These are phyloP conservation scores for Iberis pinnata DNA, from an alignment of 345 rosid species.

Conservation along the genomic window DNA sequence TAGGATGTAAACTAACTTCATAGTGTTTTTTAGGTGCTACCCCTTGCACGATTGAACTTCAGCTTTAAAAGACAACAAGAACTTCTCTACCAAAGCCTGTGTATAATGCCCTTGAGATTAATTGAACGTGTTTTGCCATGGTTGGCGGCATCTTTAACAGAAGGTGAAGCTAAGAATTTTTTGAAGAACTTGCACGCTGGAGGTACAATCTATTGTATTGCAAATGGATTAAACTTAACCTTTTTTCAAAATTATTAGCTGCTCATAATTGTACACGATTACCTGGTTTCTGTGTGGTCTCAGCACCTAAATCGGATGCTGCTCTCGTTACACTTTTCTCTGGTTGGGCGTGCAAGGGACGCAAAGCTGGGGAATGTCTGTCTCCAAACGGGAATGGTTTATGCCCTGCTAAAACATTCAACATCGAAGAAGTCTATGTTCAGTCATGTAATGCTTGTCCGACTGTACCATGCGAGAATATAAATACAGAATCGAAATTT, in stretches of 20 bases:
- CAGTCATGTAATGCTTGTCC: slow-evolving; percentile 42
- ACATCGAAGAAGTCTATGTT: slow-evolving; percentile 48
- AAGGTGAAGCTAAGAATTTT: slow-evolving; percentile 61
- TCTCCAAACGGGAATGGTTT: slow-evolving; percentile 50
- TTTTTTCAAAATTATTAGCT: slow-evolving; percentile 8
- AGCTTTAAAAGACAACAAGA: slow-evolving; percentile 69
- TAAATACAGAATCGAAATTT: slow-evolving; percentile 21
- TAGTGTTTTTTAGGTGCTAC: slow-evolving; percentile 61
- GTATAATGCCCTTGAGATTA: slow-evolving; percentile 82
- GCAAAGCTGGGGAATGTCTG: slow-evolving; percentile 53
- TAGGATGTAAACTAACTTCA: slow-evolving; percentile 19
- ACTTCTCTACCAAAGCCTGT: slow-evolving; percentile 73
- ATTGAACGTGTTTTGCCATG: slow-evolving; percentile 89
- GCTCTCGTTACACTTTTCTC: slow-evolving; percentile 77
- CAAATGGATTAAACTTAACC: slow-evolving; percentile 10
- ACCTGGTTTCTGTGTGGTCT: slow-evolving; percentile 20
- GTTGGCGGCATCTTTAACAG: slow-evolving; percentile 61
- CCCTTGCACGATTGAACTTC: slow-evolving; percentile 67
- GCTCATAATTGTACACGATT: slow-evolving; percentile 14
- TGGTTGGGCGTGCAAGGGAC: slow-evolving; percentile 96
- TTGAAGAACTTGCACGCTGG: slow-evolving; percentile 71
- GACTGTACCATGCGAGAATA: slow-evolving; percentile 31
- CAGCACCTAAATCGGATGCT: slow-evolving; percentile 64
- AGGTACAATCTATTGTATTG: slow-evolving; percentile 38
- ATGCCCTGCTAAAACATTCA: slow-evolving; percentile 50